These are phyloP conservation scores for Pezicula neosporulosa DNA, from an alignment of 2,329 filamentous ascomycete genomes.

Conservation along the genomic window DNA sequence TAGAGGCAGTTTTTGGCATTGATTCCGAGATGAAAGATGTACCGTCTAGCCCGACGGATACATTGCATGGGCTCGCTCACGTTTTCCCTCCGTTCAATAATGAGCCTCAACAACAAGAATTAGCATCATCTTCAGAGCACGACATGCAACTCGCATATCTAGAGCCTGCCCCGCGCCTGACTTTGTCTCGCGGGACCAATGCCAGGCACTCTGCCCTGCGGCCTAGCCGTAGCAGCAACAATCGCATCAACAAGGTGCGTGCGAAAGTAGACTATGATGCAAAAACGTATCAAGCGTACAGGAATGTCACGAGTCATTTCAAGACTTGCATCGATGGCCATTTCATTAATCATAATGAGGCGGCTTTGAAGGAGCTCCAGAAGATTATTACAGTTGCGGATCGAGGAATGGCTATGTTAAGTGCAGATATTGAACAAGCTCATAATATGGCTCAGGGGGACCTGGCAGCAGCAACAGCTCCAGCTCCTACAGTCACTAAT, in stretches of 20 bases:
- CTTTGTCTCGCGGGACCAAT: neutral
- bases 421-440: constrained; percentile 13
- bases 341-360: constrained; percentile 29
- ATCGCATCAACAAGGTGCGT: neutral
- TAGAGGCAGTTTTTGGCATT: constrained; percentile 23
- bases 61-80: neutral
- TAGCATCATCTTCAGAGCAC: no score
- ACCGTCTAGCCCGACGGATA: neutral
- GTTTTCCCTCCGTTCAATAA: no score
- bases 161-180: no score
- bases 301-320: constrained; percentile 27
- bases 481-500: no score
- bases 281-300: constrained; percentile 21
- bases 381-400: constrained; percentile 28
- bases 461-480: neutral
- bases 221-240: neutral
- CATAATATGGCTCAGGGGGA: constrained; percentile 2
- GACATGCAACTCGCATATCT: no score
- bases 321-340: constrained; percentile 27
- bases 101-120: no score
- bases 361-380: constrained; percentile 24
- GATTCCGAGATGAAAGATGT: neutral
- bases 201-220: neutral
- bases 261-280: constrained; percentile 20
- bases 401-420: constrained; percentile 24